These are phyloP conservation scores for Nicotiana attenuata DNA, from an alignment of 257 asterid species.

Conservation along the genomic window DNA sequence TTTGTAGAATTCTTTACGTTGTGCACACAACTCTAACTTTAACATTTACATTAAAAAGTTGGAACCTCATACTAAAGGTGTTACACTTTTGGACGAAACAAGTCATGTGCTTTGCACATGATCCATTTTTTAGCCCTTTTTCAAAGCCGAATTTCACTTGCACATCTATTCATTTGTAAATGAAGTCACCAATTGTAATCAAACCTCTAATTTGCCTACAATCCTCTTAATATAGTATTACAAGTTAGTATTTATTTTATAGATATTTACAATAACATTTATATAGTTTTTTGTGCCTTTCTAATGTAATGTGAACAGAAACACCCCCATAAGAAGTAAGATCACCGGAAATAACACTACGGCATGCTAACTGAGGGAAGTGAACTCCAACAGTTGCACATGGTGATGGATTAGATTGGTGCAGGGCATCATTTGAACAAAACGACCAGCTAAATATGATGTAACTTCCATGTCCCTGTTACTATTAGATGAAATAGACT, in stretches of 20 bases:
- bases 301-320: neutral
- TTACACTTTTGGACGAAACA: neutral
- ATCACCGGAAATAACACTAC: neutral
- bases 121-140: neutral
- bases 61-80: neutral
- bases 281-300: neutral
- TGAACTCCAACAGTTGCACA: neutral
- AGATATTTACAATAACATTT: too few species aligned
- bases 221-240: neutral
- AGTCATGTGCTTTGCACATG: neutral
- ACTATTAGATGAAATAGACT: slow-evolving; percentile 3
- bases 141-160: neutral
- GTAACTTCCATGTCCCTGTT: neutral
- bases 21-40: neutral
- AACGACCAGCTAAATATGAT: neutral
- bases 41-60: neutral
- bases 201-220: neutral
- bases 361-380: neutral
- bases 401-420: neutral
- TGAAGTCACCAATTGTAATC: neutral
- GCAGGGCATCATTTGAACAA: neutral
- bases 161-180: neutral
- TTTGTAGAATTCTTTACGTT: neutral
- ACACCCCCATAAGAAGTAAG: neutral
- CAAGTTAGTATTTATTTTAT: neutral